Evolutionary conservation across 2,329 filamentous ascomycete genomes (phyloP).

Genomic region (Ramichloridium luteum): DNA sequence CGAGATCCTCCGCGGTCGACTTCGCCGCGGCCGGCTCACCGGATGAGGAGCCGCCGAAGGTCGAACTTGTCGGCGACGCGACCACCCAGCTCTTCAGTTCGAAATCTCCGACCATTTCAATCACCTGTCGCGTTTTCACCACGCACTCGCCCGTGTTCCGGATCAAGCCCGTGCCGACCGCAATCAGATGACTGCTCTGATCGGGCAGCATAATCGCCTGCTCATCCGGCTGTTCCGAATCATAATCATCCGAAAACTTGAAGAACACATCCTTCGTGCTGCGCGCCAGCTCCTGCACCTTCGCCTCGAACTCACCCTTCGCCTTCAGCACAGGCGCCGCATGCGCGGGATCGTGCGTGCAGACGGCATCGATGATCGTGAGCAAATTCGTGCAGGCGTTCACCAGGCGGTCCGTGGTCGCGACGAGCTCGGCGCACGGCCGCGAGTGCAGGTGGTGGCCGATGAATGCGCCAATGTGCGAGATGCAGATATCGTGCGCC

Average conservation of each 20-base stretch:
- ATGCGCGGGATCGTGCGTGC: conserved; percentile 59
- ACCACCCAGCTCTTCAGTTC: conserved; percentile 10
- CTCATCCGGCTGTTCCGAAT: conserved; percentile 52
- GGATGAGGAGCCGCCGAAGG: no score
- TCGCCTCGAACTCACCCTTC: conserved; percentile 64
- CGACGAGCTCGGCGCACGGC: conserved; percentile 68
- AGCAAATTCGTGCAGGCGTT: conserved; percentile 69
- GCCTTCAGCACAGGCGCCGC: conserved; percentile 55
- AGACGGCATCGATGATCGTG: conserved; percentile 68
- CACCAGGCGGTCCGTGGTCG: conserved; percentile 73
- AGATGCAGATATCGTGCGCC: conserved; percentile 79
- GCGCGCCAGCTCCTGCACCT: conserved; percentile 66
- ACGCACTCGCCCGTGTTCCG: conserved; percentile 85
- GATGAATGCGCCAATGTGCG: conserved; percentile 84
- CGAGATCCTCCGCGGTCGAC: not conserved
- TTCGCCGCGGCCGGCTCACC: not conserved
- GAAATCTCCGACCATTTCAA: conserved; percentile 56
- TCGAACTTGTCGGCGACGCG: not conserved
- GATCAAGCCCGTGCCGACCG: conserved; percentile 32
- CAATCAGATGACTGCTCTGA: conserved; percentile 20
- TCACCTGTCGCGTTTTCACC: conserved; percentile 68
- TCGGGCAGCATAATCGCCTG: conserved; percentile 65
- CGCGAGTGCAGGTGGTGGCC: conserved; percentile 89
- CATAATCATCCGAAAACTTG: conserved; percentile 52
- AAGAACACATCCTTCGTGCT: conserved; percentile 66